phyloP scores from a whole-genome alignment of 2,329 filamentous ascomycete genomes.

The Polytolypa hystricis region DNA sequence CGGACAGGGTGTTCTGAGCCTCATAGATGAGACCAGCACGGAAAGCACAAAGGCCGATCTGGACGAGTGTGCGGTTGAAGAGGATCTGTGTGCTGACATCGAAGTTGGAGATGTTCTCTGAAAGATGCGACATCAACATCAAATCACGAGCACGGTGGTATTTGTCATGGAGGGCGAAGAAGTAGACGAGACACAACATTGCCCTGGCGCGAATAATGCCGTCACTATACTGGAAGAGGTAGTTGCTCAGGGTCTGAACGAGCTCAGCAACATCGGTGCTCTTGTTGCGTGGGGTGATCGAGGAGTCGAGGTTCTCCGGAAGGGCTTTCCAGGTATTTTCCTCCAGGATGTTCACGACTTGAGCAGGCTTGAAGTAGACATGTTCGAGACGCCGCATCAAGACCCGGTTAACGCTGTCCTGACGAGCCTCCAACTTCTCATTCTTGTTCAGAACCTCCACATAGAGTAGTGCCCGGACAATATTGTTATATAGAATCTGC shows the following conservation, averaged over 20 bases:
- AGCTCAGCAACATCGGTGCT: slow-evolving; percentile 58
- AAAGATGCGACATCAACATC: slow-evolving; percentile 99
- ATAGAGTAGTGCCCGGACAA: slow-evolving; percentile 81
- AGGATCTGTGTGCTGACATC: slow-evolving; percentile 96
- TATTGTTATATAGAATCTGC: slow-evolving; percentile 77
- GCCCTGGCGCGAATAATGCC: slow-evolving; percentile 92
- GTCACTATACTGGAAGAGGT: slow-evolving; percentile 88
- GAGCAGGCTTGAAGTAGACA: slow-evolving; percentile 96
- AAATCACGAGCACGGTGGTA: slow-evolving; percentile 98
- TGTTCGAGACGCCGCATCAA: slow-evolving; percentile 93
- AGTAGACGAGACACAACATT: slow-evolving; percentile 98
- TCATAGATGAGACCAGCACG: slow-evolving; percentile 93
- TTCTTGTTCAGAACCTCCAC: slow-evolving; percentile 64
- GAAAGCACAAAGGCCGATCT: slow-evolving; percentile 97
- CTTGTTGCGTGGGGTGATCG: slow-evolving; percentile 63
- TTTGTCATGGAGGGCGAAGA: slow-evolving; percentile 90
- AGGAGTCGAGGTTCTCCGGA: slow-evolving; percentile 58
- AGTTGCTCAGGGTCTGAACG: slow-evolving; percentile 81
- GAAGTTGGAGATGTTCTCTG: slow-evolving; percentile 93
- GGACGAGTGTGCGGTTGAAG: slow-evolving; percentile 95
- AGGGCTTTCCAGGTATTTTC: slow-evolving; percentile 85
- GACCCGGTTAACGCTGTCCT: slow-evolving; percentile 84
- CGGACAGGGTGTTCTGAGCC: slow-evolving; percentile 91
- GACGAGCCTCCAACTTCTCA: slow-evolving; percentile 56
- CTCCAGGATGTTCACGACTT: slow-evolving; percentile 87